Conservation (phyloP, 169 alveolate species). For the Theileria orientalis region DNA sequence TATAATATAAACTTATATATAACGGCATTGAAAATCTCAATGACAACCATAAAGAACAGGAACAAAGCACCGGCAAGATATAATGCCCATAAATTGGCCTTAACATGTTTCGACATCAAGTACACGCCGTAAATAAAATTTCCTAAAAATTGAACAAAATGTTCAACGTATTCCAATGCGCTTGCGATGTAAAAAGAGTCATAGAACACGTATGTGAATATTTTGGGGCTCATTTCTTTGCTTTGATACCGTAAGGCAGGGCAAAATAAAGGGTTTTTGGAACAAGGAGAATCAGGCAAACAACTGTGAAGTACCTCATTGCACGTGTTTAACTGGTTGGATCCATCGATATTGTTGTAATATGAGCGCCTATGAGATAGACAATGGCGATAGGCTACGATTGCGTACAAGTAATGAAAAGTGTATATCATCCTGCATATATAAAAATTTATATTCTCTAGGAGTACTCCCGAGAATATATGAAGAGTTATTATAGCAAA, state of each 20-base stretch:
- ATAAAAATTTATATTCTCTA: neutral
- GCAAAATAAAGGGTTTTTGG: slow-evolving; percentile 29
- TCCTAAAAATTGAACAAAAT: neutral
- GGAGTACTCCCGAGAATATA: neutral
- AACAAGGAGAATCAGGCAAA: slow-evolving; percentile 9
- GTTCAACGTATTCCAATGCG: slow-evolving; percentile 1
- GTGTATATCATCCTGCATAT: neutral
- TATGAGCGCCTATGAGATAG: neutral
- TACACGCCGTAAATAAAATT: neutral
- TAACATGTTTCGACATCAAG: neutral
- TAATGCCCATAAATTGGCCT: neutral
- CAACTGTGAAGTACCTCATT: neutral
- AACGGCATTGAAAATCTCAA: slow-evolving; percentile 31
- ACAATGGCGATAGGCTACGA: neutral
- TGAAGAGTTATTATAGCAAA: neutral
- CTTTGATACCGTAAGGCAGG: slow-evolving; percentile 48
- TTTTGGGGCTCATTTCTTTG: slow-evolving; percentile 36
- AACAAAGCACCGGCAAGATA: neutral
- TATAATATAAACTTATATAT: slow-evolving; percentile 13
- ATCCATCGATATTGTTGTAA: neutral
- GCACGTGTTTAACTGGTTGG: too few species aligned
- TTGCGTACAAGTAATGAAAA: neutral
- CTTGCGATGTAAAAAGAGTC: too few species aligned
- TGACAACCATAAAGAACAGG: neutral
- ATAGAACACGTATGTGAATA: slow-evolving; percentile 24